Evolutionary conservation across 2,329 filamentous ascomycete genomes (phyloP), one percentile per base, ranked within the genome.

Genomic region (Fusarium begoniae): DNA sequence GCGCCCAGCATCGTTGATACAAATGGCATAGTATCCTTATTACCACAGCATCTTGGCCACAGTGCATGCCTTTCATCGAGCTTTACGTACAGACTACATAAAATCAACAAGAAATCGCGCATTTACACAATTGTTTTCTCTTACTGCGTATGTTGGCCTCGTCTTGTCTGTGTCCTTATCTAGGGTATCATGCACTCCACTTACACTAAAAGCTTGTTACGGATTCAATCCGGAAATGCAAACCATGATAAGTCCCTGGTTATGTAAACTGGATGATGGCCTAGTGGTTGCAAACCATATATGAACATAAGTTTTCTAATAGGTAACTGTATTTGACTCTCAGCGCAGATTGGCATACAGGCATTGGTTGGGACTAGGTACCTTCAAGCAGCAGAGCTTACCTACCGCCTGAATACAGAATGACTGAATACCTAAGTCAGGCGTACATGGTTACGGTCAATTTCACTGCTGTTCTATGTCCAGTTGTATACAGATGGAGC

Each of bases 201-300:
- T 54, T 28, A 57, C 30, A 63, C 48, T 28, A 28, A 13, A 35
- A 38, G 47, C 17, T 50, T 44, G 47, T 62, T 15, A 30, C 61
- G 70, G 70, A 44, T 56, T 59, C 59, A 73, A 57, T n/a, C 48
- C 70, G 70, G 70, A 44, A 30, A 69, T 65, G 45, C 18, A 51
- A 28, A 37, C 32, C 20, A 26, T 22, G 24, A 47, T 22, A 47
- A 28, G 26, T 41, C 24, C 35, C 35, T 40, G 35, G n/a, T 22
- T 17, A 37, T 54, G 50, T 37, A 28, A 38, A 54, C 10, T 28
- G 24, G 24, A 38, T 22, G 18, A 26, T 26, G 18, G 22, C 10
- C 24, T 28, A 37, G 30, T 53, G 35, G 24, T 28, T 54, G 24
- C 32, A 54, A 40, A 28, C 10, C 15, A 17, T 54, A 10, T 18